phyloP scores from a whole-genome alignment of 2,329 filamentous ascomycete genomes.

The Elsinoe necatrix region DNA sequence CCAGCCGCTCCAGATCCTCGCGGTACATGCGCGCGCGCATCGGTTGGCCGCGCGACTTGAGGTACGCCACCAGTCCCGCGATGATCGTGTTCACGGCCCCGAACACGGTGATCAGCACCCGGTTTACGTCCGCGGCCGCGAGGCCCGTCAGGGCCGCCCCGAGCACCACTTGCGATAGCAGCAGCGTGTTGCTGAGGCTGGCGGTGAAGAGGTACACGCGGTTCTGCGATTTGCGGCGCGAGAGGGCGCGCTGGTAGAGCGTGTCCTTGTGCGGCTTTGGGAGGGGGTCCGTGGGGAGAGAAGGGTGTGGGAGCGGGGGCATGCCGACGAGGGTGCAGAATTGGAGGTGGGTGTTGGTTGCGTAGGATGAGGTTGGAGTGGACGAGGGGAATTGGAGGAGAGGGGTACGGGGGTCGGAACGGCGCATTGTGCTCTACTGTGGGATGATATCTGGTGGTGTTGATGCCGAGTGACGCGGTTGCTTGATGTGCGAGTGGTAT shows the following conservation, averaged over 20 bases:
- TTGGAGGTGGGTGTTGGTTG: slow-evolving; percentile 25
- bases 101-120: slow-evolving; percentile 33
- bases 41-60: slow-evolving; percentile 34
- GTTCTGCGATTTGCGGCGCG: slow-evolving; percentile 27
- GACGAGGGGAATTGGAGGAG: slow-evolving; percentile 23
- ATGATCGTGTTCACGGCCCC: slow-evolving; percentile 36
- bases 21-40: slow-evolving; percentile 35
- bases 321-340: slow-evolving; percentile 34
- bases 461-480: not conserved
- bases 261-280: slow-evolving; percentile 25
- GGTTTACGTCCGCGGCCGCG: slow-evolving; percentile 30
- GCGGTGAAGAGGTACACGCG: slow-evolving; percentile 32
- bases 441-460: not conserved
- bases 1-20: slow-evolving; percentile 34
- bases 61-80: slow-evolving; percentile 34
- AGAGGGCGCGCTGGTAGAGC: slow-evolving; percentile 31
- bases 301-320: slow-evolving; percentile 26
- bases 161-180: slow-evolving; percentile 34
- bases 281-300: slow-evolving; percentile 16
- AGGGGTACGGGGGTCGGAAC: slow-evolving; percentile 22
- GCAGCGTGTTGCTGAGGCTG: slow-evolving; percentile 30
- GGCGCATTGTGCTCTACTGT: not conserved
- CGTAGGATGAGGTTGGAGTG: slow-evolving; percentile 10
- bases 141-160: slow-evolving; percentile 34
- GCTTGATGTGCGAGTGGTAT: not conserved